Evolutionary conservation across 352 stramenopile species (phyloP).

Genomic region (Phytophthora hybrid): DNA sequence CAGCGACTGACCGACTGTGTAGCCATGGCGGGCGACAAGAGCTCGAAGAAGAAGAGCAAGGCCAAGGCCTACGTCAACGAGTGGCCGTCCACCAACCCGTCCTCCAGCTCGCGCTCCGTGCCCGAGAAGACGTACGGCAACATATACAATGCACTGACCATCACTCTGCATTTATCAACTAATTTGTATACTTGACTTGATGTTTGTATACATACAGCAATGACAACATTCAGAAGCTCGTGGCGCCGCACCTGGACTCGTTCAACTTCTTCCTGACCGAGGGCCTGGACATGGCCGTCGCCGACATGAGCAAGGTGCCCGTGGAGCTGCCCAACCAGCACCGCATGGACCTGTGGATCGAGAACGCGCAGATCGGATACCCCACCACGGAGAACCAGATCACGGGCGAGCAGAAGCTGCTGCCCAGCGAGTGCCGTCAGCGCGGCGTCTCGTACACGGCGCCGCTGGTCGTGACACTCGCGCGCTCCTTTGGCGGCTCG

Average conservation of each 20-base stretch:
- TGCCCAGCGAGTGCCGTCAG: conserved; percentile 97
- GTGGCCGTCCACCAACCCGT: conserved; percentile 87
- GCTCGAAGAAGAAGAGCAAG: conserved; percentile 60
- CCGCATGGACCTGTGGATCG: conserved; percentile 89
- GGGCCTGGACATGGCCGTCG: conserved; percentile 93
- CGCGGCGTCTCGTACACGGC: conserved; percentile 97
- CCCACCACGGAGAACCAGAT: conserved; percentile 87
- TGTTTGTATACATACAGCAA: conserved; percentile 59
- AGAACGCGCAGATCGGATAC: conserved; percentile 95
- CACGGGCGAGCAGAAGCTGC: conserved; percentile 86
- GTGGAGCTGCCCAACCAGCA: conserved; percentile 92
- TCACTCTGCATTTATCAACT: conserved; percentile 22
- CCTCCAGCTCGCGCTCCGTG: conserved; percentile 75
- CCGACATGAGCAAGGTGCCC: conserved; percentile 92
- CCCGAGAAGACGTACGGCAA: conserved; percentile 66
- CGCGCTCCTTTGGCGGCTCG: conserved; percentile 78
- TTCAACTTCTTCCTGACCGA: conserved; percentile 99
- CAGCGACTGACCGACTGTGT: conserved; percentile 8
- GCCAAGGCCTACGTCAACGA: conserved; percentile 54
- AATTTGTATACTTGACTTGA: conserved; percentile 6
- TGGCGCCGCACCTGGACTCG: conserved; percentile 97
- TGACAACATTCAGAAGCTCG: conserved; percentile 90
- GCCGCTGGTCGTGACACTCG: conserved; percentile 94
- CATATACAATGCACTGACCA: conserved; percentile 19
- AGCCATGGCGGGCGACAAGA: conserved; percentile 59